phyloP scores from a whole-genome alignment of 148 eudicot species.

The Drosera capensis region DNA sequence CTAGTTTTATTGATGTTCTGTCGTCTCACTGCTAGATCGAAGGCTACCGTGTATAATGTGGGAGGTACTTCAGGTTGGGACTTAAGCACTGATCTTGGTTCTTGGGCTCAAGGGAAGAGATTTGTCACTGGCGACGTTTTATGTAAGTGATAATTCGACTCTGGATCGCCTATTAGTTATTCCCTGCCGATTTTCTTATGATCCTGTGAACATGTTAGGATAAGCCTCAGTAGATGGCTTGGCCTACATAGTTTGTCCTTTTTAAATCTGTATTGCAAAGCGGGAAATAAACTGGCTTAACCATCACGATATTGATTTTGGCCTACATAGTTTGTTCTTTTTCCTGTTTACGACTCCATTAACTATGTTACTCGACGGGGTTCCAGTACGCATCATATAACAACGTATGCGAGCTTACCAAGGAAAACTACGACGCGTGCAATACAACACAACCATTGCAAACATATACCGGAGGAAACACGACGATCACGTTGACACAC shows the following conservation, averaged over 20 bases:
- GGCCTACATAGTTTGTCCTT: too few relatives aligned
- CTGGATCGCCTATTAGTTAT: not conserved
- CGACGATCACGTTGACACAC: constrained; percentile 30
- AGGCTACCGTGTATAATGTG: constrained; percentile 45
- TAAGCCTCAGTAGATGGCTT: not conserved
- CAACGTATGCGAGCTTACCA: constrained; percentile 42
- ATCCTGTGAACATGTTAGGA: not conserved
- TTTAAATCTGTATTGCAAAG: too few relatives aligned
- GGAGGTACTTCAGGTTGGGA: constrained; percentile 88
- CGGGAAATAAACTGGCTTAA: too few relatives aligned
- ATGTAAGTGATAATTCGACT: constrained; percentile 26
- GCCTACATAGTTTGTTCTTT: not conserved
- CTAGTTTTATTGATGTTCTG: too few relatives aligned
- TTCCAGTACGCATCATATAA: constrained; percentile 56
- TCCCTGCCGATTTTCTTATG: too few relatives aligned
- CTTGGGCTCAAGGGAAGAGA: constrained; percentile 54
- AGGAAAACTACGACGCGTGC: constrained; percentile 31
- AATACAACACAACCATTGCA: constrained; percentile 32
- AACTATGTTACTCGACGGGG: too few relatives aligned
- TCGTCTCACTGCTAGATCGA: too few relatives aligned
- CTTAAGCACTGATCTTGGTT: constrained; percentile 60
- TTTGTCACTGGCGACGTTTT: constrained; percentile 60
- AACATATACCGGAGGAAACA: constrained; percentile 43
- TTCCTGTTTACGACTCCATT: too few relatives aligned
- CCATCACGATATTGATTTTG: not conserved